phyloP scores from a whole-genome alignment of 176 grass and related monocot genomes.

The Triticum urartu region DNA sequence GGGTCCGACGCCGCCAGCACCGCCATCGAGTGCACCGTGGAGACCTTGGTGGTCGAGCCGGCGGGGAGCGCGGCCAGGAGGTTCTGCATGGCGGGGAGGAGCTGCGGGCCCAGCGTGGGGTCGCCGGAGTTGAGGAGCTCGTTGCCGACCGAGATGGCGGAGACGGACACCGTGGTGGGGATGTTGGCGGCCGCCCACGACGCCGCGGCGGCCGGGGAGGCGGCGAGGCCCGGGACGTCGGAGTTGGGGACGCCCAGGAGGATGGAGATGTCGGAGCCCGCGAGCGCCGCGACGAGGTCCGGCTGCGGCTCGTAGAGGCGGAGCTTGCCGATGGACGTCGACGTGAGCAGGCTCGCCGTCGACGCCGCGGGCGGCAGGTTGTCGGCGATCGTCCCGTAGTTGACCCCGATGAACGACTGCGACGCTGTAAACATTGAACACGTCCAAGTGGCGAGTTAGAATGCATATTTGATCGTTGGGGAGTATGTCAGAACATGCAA shows the following conservation, averaged over 20 bases:
- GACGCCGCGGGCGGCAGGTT: constrained; percentile 69
- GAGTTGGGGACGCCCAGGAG: constrained; percentile 72
- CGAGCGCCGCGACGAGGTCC: constrained; percentile 50
- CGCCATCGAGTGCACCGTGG: constrained; percentile 90
- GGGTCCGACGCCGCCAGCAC: constrained; percentile 80
- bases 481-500: no score
- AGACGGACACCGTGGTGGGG: constrained; percentile 53
- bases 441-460: not conserved
- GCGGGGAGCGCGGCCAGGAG: constrained; percentile 74
- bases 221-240: constrained; percentile 69
- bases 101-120: constrained; percentile 53
- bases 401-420: constrained; percentile 78
- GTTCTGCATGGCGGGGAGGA: constrained; percentile 95
- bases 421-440: constrained; percentile 40
- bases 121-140: constrained; percentile 77
- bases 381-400: constrained; percentile 83
- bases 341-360: constrained; percentile 62
- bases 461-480: no score
- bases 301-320: constrained; percentile 74
- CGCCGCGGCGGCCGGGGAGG: constrained; percentile 51
- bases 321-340: constrained; percentile 77
- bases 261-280: constrained; percentile 65
- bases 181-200: constrained; percentile 68
- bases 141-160: constrained; percentile 84
- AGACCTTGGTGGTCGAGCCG: constrained; percentile 74